Base-by-base conservation (phyloP, 495 filamentous ascomycete species). In the Podospora appendiculata region DNA sequence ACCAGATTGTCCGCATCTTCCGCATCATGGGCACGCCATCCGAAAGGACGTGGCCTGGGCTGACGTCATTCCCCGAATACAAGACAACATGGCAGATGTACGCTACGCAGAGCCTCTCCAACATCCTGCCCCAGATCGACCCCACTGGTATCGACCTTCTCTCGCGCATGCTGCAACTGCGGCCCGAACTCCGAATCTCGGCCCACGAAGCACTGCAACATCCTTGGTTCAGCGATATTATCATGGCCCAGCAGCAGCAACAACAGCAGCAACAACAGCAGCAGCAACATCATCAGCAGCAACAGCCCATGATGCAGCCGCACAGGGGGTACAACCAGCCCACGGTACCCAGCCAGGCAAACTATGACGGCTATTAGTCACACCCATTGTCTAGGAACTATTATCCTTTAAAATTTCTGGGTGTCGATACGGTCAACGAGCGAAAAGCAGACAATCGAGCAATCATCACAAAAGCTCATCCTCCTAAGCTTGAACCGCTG, bases 11-110 rank as follows among this genome's bases (percentile, higher is more conserved):
- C 52, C 90, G 94, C 61, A 96, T 96, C 68, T 96, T 96, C 80
- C 86, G 91, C 32, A 84, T 96, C 46, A 96, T 96, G 91, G 91
- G 91, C 36, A 96, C 91, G 1, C 91, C 91, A 0, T 91, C 87
- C 0, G 91, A 96, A 67, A 80, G 89, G 44, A 88, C 87, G 3
- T 97, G 91, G 91, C 91, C 91, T 1, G 89, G 89, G 4, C 90
- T 97, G 64, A 84, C 82, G 19, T 79, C 84, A 60, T 91, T 92
- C 61, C 89, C 90, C 7, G 93, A 98, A 67, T 97, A 97, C 79
- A 94, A 95, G 73, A 77, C 84, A 32, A 92, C 82, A 47, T 94
- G 92, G 75, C 92, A 92, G 56, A 85, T 95, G 62, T 98, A 90
- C 63, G 86, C 89, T n/a, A 97, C 94, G 4, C 91, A 96, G 67